Conservation (phyloP, 306 rosid genomes). For the Chamaecrista fasciculata region DNA sequence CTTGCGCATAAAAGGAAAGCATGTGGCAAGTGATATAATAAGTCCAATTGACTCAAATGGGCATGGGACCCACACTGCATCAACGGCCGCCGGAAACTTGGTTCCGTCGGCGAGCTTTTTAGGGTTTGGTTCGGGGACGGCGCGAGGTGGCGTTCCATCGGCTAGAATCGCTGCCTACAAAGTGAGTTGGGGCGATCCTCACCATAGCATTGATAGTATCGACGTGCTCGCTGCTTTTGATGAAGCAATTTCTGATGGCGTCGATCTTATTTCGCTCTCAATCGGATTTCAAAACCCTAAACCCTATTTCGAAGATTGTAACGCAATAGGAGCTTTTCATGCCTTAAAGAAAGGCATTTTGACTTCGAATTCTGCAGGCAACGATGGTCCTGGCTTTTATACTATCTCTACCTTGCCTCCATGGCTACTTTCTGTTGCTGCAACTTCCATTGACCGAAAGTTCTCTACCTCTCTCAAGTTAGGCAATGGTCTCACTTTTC, state of each 20-base stretch:
- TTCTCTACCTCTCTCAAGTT: conserved; percentile 37
- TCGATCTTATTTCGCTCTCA: conserved; percentile 48
- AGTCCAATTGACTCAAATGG: conserved; percentile 41
- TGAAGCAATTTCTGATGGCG: conserved; percentile 51
- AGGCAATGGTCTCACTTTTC: conserved; percentile 31
- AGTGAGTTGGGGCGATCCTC: accelerated
- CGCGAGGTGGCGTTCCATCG: conserved; percentile 32
- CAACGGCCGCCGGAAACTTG: conserved; percentile 44
- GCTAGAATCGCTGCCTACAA: conserved; percentile 21
- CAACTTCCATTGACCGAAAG: conserved; percentile 41
- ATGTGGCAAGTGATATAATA: background rate
- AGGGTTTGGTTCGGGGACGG: conserved; percentile 24
- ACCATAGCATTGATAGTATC: background rate
- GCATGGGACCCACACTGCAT: conserved; percentile 52
- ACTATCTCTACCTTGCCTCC: conserved; percentile 37
- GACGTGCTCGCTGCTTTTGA: conserved; percentile 39
- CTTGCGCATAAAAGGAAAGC: background rate
- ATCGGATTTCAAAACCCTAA: conserved; percentile 31
- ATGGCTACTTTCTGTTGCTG: conserved; percentile 58
- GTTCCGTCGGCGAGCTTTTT: conserved; percentile 31
- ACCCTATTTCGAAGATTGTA: conserved; percentile 48
- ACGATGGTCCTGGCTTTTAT: conserved; percentile 33
- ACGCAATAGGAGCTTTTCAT: conserved; percentile 76
- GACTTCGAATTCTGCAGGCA: conserved; percentile 74
- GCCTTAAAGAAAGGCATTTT: conserved; percentile 63